A percentile compares a stretch with the other conserved stretches of the same genome.
Conservation (phyloP, 148 eudicot species). For the Nepenthes mirabilis region DNA sequence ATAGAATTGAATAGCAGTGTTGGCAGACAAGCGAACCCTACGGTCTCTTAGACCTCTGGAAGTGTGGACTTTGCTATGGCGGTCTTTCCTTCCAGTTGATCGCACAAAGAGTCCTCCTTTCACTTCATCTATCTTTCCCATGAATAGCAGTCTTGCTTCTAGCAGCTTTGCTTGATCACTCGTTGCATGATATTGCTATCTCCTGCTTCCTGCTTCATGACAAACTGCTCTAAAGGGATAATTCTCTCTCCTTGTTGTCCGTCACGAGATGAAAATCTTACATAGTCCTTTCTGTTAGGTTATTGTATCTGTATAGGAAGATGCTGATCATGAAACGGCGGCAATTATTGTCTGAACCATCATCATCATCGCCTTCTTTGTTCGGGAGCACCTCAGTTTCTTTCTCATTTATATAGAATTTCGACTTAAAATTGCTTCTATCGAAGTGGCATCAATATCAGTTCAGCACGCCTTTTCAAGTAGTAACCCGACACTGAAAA, state of each 20-base stretch:
- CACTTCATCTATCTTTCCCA: slow-evolving; percentile 10
- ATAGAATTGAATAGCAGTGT: slow-evolving; percentile 51
- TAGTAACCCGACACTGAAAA: no score
- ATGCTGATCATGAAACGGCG: no score
- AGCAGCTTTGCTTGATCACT: neutral
- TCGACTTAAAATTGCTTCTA: no score
- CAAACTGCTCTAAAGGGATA: neutral
- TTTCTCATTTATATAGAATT: no score
- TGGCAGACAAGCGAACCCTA: slow-evolving; percentile 40
- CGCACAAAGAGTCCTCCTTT: slow-evolving; percentile 16
- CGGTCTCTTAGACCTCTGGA: slow-evolving; percentile 41
- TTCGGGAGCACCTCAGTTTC: no score
- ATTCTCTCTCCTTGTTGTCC: neutral
- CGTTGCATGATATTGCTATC: neutral
- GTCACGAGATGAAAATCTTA: neutral
- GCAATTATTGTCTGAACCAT: no score
- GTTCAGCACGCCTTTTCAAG: no score
- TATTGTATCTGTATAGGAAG: no score
- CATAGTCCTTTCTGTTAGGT: no score
- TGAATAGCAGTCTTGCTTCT: slow-evolving; percentile 4
- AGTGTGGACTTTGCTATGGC: slow-evolving; percentile 45
- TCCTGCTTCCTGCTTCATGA: neutral
- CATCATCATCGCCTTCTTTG: no score
- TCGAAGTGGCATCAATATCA: no score
- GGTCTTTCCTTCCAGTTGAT: slow-evolving; percentile 19